A percentile compares a stretch with the other conserved stretches of the same genome.
phyloP scores from a whole-genome alignment of 345 rosid species.

The Microcos paniculata region DNA sequence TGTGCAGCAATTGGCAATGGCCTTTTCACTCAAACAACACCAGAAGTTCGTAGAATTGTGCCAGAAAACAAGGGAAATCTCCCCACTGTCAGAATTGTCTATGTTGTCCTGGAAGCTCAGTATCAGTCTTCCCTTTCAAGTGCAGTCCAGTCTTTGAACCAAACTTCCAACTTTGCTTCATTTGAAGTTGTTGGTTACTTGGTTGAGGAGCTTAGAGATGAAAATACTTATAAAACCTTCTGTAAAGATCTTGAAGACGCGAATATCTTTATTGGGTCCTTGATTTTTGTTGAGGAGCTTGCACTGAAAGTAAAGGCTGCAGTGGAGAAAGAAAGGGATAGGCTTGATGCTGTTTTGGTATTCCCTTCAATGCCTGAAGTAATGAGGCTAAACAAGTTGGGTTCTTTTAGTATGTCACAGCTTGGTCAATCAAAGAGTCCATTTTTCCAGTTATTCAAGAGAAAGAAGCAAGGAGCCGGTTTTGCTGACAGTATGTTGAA shows the following conservation, averaged over 20 bases:
- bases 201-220: conserved; percentile 93
- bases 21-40: conserved; percentile 91
- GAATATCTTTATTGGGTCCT: conserved; percentile 86
- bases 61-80: conserved; percentile 64
- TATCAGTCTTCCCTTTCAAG: conserved; percentile 87
- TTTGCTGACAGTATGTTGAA: conserved; percentile 97
- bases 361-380: conserved; percentile 99
- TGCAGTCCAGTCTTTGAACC: conserved; percentile 76
- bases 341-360: conserved; percentile 93
- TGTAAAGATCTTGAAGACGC: conserved; percentile 89
- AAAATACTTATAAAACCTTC: conserved; percentile 62
- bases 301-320: conserved; percentile 87
- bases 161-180: conserved; percentile 54
- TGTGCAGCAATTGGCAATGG: conserved; percentile 81
- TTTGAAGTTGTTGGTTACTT: conserved; percentile 92
- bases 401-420: conserved; percentile 97
- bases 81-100: conserved; percentile 82
- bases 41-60: conserved; percentile 84
- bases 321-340: conserved; percentile 90
- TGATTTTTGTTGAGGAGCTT: conserved; percentile 93
- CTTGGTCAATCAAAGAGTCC: conserved; percentile 94
- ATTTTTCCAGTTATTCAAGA: conserved; percentile 89
- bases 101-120: conserved; percentile 97
- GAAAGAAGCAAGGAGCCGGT: conserved; percentile 89
- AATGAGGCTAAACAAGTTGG: conserved; percentile 95